A percentile compares a stretch with the other conserved stretches of the same genome.
These are phyloP conservation scores for Penicillium sp. DNA, from an alignment of 2,329 filamentous ascomycete genomes.

Conservation along the genomic window DNA sequence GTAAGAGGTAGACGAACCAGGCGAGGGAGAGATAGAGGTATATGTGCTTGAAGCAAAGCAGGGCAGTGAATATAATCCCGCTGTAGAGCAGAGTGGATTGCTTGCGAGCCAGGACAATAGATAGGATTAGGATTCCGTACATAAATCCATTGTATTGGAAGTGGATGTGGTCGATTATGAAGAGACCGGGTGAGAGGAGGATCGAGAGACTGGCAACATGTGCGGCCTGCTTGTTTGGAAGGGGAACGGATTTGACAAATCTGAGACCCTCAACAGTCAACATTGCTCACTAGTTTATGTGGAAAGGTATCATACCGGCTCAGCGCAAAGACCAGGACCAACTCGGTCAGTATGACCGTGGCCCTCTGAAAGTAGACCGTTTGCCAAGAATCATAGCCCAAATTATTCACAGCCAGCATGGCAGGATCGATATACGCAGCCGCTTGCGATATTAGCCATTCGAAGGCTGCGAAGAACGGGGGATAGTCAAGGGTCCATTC, in stretches of 20 bases:
- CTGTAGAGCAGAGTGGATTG: conserved; percentile 69
- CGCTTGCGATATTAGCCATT: conserved; percentile 81
- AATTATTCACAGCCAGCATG: conserved; percentile 75
- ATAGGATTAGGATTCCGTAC: conserved; percentile 84
- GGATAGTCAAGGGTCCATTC: conserved; percentile 99
- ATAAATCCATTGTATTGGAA: conserved; percentile 99
- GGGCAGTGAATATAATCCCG: conserved; percentile 73
- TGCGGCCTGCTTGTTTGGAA: conserved; percentile 63
- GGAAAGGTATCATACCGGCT: conserved; percentile 53
- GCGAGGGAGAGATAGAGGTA: conserved; percentile 94
- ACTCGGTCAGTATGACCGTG: conserved; percentile 81
- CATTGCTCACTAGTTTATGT: background rate
- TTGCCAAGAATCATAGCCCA: conserved; percentile 86
- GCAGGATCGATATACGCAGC: conserved; percentile 70
- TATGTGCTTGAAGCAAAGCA: conserved; percentile 96
- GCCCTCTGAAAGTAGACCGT: conserved; percentile 87
- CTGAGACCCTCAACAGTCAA: conserved; percentile 41
- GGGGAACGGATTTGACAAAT: conserved; percentile 67
- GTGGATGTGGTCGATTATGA: conserved; percentile 97
- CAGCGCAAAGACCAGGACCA: conserved; percentile 77
- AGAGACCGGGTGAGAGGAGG: conserved; percentile 80
- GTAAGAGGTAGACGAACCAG: conserved; percentile 90
- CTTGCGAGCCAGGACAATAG: conserved; percentile 73
- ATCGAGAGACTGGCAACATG: conserved; percentile 86
- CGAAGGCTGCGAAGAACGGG: conserved; percentile 95